Evolutionary conservation across 2,329 filamentous ascomycete species (phyloP).

Genomic region (Aureobasidium sp.): DNA sequence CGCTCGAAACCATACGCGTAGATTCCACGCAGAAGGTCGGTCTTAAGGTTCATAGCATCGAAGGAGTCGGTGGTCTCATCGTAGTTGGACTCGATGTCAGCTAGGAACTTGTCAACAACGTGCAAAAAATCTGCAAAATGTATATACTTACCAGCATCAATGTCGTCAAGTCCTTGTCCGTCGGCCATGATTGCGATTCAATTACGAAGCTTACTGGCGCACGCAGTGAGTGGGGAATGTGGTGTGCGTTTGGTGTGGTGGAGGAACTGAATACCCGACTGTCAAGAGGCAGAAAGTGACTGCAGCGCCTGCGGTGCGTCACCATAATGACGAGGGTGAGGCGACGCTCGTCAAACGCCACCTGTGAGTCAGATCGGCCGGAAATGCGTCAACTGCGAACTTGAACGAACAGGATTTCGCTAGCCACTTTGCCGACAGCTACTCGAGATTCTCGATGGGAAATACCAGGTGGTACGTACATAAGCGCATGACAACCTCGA

Average conservation of each 20-base stretch:
- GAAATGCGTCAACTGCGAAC: background rate
- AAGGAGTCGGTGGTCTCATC: conserved; percentile 99
- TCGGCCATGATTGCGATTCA: conserved; percentile 5
- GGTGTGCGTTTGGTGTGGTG: background rate
- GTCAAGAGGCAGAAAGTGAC: conserved; percentile 1
- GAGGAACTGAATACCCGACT: background rate
- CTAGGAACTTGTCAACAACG: conserved; percentile 13
- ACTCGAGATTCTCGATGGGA: conserved; percentile 1
- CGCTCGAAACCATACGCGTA: conserved; percentile 99
- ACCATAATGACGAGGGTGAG: background rate
- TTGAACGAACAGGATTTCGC: background rate
- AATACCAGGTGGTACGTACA: background rate
- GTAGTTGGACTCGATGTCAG: conserved; percentile 99
- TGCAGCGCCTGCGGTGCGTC: background rate
- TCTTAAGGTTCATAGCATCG: conserved; percentile 97
- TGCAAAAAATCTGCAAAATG: conserved; percentile 9
- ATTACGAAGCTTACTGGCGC: conserved; percentile 5
- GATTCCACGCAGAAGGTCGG: conserved; percentile 98
- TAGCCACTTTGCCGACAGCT: background rate
- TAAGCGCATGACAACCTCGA: background rate
- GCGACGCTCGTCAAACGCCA: background rate
- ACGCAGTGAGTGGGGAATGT: background rate
- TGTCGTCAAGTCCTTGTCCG: conserved; percentile 14
- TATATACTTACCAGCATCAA: conserved; percentile 12
- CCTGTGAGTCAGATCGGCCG: conserved; percentile 2